Percentiles rank a stretch among this genome's conserved stretches.
Conservation (phyloP, 2,329 filamentous ascomycete genomes). For the Alternaria solani region DNA sequence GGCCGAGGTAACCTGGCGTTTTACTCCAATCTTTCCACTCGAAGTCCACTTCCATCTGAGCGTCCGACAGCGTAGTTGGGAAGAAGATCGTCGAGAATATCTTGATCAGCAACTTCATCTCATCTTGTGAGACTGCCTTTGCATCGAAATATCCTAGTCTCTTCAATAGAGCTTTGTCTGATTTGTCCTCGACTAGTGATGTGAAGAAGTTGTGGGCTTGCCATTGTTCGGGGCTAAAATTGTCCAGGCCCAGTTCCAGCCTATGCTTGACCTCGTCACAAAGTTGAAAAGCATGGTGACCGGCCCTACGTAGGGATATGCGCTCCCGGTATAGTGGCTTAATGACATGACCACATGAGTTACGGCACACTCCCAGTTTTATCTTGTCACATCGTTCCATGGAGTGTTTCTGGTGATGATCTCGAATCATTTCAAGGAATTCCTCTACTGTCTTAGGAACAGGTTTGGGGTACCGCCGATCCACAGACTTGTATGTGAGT, state of each 20-base stretch:
- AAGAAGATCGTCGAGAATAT: background rate
- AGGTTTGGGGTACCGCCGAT: background rate
- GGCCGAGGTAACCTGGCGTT: background rate
- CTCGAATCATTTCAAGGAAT: background rate
- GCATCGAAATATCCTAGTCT: background rate
- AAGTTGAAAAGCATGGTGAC: background rate
- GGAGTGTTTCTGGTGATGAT: background rate
- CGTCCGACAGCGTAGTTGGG: background rate
- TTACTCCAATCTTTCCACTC: background rate
- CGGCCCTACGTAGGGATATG: background rate
- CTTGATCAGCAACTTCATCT: background rate
- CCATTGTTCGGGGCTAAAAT: background rate
- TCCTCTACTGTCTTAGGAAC: background rate
- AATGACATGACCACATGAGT: background rate
- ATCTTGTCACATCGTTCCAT: too few relatives aligned
- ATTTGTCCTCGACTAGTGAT: accelerated
- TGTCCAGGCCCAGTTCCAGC: background rate
- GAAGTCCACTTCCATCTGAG: background rate
- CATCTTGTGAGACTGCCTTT: background rate
- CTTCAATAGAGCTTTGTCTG: background rate
- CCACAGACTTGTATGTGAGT: background rate
- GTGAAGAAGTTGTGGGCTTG: too few relatives aligned
- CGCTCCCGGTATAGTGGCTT: background rate
- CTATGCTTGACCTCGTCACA: background rate
- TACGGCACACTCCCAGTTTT: background rate